Evolutionary conservation across 495 filamentous ascomycete genomes (phyloP), one percentile per base, ranked within the genome.

Genomic region (Talaromyces wortmannii): DNA sequence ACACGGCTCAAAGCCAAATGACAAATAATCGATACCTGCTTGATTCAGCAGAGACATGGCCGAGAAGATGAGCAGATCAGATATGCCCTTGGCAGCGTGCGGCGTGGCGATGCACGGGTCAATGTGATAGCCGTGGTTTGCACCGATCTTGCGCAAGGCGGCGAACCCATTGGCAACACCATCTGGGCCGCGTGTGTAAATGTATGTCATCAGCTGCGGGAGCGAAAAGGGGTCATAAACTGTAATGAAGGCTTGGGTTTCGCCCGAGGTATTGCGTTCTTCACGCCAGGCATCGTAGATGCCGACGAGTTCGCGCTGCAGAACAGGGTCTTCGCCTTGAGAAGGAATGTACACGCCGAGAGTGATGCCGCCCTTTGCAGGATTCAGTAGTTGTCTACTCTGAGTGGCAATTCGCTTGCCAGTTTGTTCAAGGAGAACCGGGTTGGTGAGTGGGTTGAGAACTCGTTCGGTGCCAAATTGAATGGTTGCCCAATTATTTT

Each of bases 201-300:
- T 61, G 61, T 72, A 77, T 3, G 65, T 72, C 71, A 77, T 76
- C 0, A 75, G 61, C 5, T 58, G 50, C 1, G 74, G 65, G 3
- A 72, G 53, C n/a, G 66, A 61, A 48, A 77, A 76, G 0, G 68
- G 74, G 40, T 75, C 63, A 55, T 75, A 77, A 2, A 70, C 65
- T 1, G 74, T 77, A 52, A 75, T 73, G 47, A 70, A 77, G 3
- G 72, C 67, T 33, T 74, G 72, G 0, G 69, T 59, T 2, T 53
- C 55, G 4, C 56, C 50, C 4, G 63, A 55, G 13, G 55, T 31
- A 45, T 73, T 76, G 17, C 71, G 66, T 11, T 65, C 59, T 0
- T 59, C 48, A 29, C 73, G 63, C 74, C 74, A 77, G 7, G 61
- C 57, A 18, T 75, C 62, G 52, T 77, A 77, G 8, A 77, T 60